Conservation (phyloP, 2,329 filamentous ascomycete species). For the Cytospora piceae region DNA sequence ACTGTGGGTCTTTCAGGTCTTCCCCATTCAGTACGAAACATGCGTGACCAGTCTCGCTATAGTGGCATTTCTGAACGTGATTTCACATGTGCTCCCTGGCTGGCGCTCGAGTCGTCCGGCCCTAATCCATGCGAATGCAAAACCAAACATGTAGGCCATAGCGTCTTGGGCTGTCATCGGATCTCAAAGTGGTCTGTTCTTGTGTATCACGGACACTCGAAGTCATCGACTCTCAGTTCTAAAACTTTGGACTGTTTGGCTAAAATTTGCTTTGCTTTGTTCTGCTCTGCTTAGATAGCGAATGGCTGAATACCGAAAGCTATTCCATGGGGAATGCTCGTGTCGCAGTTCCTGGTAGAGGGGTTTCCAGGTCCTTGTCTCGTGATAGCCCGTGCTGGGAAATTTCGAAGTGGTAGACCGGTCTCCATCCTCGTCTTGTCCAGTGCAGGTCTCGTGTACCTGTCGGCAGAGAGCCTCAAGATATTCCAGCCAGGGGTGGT, state of each 20-base stretch:
- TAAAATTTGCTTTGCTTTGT: conserved; percentile 16
- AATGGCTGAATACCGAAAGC: conserved; percentile 20
- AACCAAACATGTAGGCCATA: background rate
- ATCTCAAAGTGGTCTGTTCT: background rate
- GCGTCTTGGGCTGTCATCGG: background rate
- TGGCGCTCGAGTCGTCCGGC: background rate
- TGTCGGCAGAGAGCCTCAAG: conserved; percentile 18
- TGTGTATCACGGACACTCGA: conserved; percentile 22
- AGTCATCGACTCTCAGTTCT: conserved; percentile 11
- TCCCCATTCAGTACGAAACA: background rate
- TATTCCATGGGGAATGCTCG: conserved; percentile 10
- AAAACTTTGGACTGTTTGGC: conserved; percentile 14
- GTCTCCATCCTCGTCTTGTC: conserved; percentile 22
- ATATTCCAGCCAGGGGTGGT: conserved; percentile 5
- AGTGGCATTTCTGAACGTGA: background rate
- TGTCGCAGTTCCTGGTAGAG: conserved; percentile 19
- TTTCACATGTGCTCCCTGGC: background rate
- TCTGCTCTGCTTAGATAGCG: conserved; percentile 23
- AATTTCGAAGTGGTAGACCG: conserved; percentile 6
- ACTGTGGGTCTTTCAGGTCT: background rate
- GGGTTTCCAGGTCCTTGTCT: conserved; percentile 13
- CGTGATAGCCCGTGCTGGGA: conserved; percentile 9
- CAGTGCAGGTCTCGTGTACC: conserved; percentile 16
- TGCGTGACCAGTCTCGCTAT: background rate
- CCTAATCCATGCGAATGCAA: background rate